These are phyloP conservation scores for Saccharomyces hybrid DNA, from an alignment of 1,139 yeast species.

Conservation along the genomic window DNA sequence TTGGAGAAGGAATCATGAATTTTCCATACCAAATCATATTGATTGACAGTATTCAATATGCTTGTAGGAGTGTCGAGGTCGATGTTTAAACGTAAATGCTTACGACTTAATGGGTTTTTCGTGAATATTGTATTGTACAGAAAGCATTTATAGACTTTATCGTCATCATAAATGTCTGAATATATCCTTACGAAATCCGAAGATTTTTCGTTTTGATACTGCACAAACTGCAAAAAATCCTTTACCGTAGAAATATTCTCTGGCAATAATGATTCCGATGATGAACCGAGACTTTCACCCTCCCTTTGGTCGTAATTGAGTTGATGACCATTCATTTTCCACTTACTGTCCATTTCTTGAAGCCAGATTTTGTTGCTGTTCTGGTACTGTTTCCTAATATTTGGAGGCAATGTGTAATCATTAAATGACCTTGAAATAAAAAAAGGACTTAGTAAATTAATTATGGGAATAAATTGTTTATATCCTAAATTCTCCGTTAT, in stretches of 20 bases:
- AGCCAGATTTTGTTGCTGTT: slow-evolving; percentile 24
- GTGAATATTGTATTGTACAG: slow-evolving; percentile 25
- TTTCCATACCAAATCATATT: slow-evolving; percentile 32
- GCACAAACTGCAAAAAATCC: slow-evolving; percentile 21
- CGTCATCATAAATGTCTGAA: slow-evolving; percentile 25
- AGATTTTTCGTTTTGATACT: slow-evolving; percentile 17
- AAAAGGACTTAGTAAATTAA: slow-evolving; percentile 27
- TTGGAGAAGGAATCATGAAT: slow-evolving; percentile 28
- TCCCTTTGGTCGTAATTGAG: slow-evolving; percentile 2
- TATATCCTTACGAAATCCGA: slow-evolving; percentile 21
- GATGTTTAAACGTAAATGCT: slow-evolving; percentile 15
- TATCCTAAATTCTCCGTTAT: slow-evolving; percentile 27
- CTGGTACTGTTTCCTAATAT: slow-evolving; percentile 24
- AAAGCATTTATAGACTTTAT: slow-evolving; percentile 22
- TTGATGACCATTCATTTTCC: slow-evolving; percentile 14
- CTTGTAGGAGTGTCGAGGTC: slow-evolving; percentile 23
- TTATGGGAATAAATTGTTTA: slow-evolving; percentile 22
- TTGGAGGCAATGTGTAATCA: slow-evolving; percentile 26
- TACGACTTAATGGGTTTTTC: slow-evolving; percentile 19
- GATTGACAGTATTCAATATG: slow-evolving; percentile 26
- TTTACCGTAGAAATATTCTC: slow-evolving; percentile 15
- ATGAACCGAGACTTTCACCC: slow-evolving; percentile 4
- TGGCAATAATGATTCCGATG: slow-evolving; percentile 12
- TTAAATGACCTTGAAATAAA: slow-evolving; percentile 32
- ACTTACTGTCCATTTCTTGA: slow-evolving; percentile 26